Conservation (phyloP, 495 filamentous ascomycete genomes). For the Trichoderma asperelloides region DNA sequence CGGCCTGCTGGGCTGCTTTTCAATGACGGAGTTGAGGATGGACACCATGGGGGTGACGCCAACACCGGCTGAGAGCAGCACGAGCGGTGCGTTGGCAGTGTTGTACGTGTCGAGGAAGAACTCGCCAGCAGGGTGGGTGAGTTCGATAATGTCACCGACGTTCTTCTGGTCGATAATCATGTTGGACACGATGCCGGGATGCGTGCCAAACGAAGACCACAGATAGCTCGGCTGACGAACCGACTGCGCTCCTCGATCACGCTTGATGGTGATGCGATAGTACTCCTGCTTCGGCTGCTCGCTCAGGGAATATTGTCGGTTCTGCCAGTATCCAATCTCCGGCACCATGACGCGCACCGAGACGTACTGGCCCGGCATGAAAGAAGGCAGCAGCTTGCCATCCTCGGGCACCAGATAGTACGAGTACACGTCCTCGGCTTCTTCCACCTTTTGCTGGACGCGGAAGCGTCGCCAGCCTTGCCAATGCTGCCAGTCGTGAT, state of each 20-base stretch:
- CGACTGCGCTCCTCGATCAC: slow-evolving; percentile 40
- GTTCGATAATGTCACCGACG: slow-evolving; percentile 49
- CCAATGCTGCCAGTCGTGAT: slow-evolving; percentile 49
- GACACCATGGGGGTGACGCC: slow-evolving; percentile 60
- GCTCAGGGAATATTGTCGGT: slow-evolving; percentile 66
- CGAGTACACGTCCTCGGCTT: slow-evolving; percentile 57
- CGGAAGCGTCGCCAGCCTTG: slow-evolving; percentile 57
- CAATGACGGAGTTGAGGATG: slow-evolving; percentile 52
- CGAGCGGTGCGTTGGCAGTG: slow-evolving; percentile 39
- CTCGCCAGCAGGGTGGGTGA: slow-evolving; percentile 62
- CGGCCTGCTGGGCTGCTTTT: slow-evolving; percentile 34
- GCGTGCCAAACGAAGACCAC: slow-evolving; percentile 23
- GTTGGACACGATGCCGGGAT: slow-evolving; percentile 62
- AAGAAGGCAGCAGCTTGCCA: slow-evolving; percentile 47
- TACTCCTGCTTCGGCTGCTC: slow-evolving; percentile 48
- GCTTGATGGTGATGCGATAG: slow-evolving; percentile 66
- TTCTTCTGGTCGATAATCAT: slow-evolving; percentile 52
- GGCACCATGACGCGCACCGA: slow-evolving; percentile 51
- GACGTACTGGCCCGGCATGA: slow-evolving; percentile 62
- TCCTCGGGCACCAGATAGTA: slow-evolving; percentile 65
- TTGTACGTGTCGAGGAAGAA: slow-evolving; percentile 50
- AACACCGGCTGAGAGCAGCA: slow-evolving; percentile 61
- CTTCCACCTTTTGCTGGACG: slow-evolving; percentile 51
- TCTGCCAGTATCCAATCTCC: slow-evolving; percentile 48
- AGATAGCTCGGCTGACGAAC: slow-evolving; percentile 28